Conservation (phyloP, 371 early-diverging fungal species). For the Mortierella sp. region DNA sequence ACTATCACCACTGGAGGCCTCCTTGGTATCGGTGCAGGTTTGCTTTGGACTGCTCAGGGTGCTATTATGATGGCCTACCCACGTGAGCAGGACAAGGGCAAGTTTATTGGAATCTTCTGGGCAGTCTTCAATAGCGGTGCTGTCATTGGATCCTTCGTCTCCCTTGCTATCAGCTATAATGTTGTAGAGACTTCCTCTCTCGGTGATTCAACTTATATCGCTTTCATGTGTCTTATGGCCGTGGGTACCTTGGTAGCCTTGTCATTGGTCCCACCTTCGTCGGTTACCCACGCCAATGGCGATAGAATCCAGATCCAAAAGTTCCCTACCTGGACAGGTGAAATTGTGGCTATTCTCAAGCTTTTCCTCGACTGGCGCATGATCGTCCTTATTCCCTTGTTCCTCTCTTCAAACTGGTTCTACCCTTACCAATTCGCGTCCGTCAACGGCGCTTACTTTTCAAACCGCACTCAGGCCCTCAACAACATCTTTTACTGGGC, state of each 20-base stretch:
- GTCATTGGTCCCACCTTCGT: neutral
- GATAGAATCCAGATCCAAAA: conserved; percentile 1
- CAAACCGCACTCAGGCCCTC: conserved; percentile 4
- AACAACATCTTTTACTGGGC: conserved; percentile 14
- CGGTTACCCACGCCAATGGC: conserved; percentile 1
- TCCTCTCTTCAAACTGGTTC: conserved; percentile 13
- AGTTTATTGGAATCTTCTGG: conserved; percentile 12
- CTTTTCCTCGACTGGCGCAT: conserved; percentile 8
- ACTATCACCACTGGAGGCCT: conserved; percentile 1
- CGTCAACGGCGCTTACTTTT: conserved; percentile 4
- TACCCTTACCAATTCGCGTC: conserved; percentile 12
- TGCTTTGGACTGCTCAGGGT: conserved; percentile 15
- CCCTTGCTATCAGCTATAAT: conserved; percentile 3
- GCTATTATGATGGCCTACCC: conserved; percentile 18
- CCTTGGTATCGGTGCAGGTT: conserved; percentile 2
- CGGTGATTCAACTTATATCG: conserved; percentile 2
- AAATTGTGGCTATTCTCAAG: neutral
- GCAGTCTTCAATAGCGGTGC: conserved; percentile 11
- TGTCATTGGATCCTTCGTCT: neutral
- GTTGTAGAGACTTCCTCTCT: neutral
- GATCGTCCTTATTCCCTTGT: conserved; percentile 8
- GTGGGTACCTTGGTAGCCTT: conserved; percentile 6
- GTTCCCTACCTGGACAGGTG: conserved; percentile 5
- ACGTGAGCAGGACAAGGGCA: conserved; percentile 8
- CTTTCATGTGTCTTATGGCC: neutral